phyloP scores from a whole-genome alignment of 1,284 basidiomycete genomes.

The Leccinum subrobustum region DNA sequence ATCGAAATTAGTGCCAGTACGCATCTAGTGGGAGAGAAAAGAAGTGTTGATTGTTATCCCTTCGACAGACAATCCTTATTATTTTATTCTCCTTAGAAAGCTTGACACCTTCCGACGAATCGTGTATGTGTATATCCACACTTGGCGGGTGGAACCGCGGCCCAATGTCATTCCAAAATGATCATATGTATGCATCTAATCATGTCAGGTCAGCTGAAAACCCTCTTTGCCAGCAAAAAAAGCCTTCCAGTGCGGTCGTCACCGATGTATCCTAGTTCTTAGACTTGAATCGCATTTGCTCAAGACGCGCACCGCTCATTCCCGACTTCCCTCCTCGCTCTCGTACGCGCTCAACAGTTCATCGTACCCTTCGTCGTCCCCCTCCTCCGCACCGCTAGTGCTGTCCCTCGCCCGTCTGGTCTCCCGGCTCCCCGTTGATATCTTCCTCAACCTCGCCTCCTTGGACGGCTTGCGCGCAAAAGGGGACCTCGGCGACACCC shows the following conservation, averaged over 20 bases:
- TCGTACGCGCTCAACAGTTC: constrained; percentile 77
- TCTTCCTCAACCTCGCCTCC: constrained; percentile 46
- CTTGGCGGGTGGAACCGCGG: not conserved
- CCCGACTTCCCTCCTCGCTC: constrained; percentile 52
- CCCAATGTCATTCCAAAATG: not conserved
- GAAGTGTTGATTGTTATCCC: not conserved
- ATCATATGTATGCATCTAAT: not conserved
- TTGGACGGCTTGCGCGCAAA: constrained; percentile 45
- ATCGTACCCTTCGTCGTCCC: constrained; percentile 77
- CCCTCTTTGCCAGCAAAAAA: constrained; percentile 2
- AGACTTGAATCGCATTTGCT: not conserved
- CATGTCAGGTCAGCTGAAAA: not conserved
- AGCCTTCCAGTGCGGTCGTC: not conserved
- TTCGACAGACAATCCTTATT: not conserved
- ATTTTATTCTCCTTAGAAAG: not conserved
- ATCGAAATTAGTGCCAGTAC: not conserved
- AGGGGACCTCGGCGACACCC: constrained; percentile 34
- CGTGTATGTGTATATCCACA: not conserved
- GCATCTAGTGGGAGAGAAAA: not conserved
- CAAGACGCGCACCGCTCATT: constrained; percentile 17
- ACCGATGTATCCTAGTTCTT: not conserved
- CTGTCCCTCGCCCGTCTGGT: constrained; percentile 48
- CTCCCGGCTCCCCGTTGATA: constrained; percentile 44
- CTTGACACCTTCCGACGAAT: not conserved
- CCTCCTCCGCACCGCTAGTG: constrained; percentile 55